These are phyloP conservation scores for Alternaria triticina DNA, from an alignment of 2,329 filamentous ascomycete species.

Conservation along the genomic window DNA sequence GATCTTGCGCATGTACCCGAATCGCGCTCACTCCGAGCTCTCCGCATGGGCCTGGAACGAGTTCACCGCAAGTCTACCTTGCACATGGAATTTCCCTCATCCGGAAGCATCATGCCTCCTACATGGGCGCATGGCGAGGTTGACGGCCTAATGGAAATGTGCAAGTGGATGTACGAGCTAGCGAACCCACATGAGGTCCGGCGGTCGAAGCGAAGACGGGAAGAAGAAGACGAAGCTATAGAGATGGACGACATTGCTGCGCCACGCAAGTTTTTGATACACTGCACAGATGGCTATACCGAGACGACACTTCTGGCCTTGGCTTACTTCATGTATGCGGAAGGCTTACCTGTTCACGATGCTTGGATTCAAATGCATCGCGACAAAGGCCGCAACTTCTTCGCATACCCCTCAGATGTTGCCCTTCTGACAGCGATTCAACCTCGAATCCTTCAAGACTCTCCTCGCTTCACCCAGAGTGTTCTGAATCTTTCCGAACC, in stretches of 20 bases:
- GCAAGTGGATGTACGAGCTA: conserved; percentile 87
- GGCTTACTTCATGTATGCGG: conserved; percentile 92
- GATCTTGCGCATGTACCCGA: conserved; percentile 82
- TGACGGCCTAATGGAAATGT: conserved; percentile 83
- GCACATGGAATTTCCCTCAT: conserved; percentile 85
- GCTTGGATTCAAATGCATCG: conserved; percentile 89
- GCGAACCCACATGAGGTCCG: conserved; percentile 66
- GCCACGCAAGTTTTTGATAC: conserved; percentile 78
- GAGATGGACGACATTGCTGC: conserved; percentile 54
- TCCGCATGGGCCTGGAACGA: conserved; percentile 60
- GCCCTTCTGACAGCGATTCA: conserved; percentile 79
- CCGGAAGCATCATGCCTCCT: conserved; percentile 87
- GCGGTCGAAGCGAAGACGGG: conserved; percentile 53
- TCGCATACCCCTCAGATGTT: conserved; percentile 92
- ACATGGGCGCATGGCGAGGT: conserved; percentile 83
- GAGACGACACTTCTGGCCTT: conserved; percentile 89
- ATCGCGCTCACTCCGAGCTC: conserved; percentile 68
- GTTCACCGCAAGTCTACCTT: conserved; percentile 56
- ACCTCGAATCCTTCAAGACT: conserved; percentile 74
- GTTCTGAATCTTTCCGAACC: conserved; percentile 69
- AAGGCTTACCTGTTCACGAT: conserved; percentile 78
- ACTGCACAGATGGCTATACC: conserved; percentile 95
- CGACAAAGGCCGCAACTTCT: conserved; percentile 86
- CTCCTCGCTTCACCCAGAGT: conserved; percentile 61
- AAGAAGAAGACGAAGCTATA: conserved; percentile 61